Evolutionary conservation across 305 asterid genomes (phyloP), one percentile per base, ranked within the genome.

Genomic region (Nicotiana rustica): DNA sequence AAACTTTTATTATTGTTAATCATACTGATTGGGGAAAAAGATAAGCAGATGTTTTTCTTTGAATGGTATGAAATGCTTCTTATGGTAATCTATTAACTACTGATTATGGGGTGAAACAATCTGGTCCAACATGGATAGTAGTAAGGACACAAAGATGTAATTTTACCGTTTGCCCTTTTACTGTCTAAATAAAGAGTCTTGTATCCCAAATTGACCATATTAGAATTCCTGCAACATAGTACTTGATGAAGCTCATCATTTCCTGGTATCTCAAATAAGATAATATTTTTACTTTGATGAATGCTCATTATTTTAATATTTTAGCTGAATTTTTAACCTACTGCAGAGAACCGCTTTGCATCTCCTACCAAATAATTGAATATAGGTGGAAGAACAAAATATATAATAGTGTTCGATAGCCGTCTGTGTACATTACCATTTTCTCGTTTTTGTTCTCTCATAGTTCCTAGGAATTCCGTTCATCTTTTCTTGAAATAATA

Each of bases 401-500:
- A 44, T 4, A 44, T 73, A 13, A 13, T 25, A 49, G 25, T 49
- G 64, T 35, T 73, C 25, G 64, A 73, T 41, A 41, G 59, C 59
- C 70, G 14, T 81, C 17, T 18, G n/a, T 25, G 80, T 56, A 41
- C 38, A 38, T 49, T 70, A 3, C 70, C 14, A 2, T 82, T 19
- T 60, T 14, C 29, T 18, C 13, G 7, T 67, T 12, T 25, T 85
- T 38, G 10, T 41, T 7, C 10, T 67, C 31, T 52, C 82, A 80
- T 44, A 18, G 14, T 36, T 79, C 49, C 77, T 21, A 49, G 62
- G 3, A 73, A 25, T 73, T 71, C 59, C 25, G 38, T 73, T 49
- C 57, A 25, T 69, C 9, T 36, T 71, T 69, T 71, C 62, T 81
- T 61, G 71, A 78, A 66, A 6, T 83, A 83, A 36, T 47, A 80